phyloP scores from a whole-genome alignment of 2,329 filamentous ascomycete genomes.

The Cordyceps cicadae region DNA sequence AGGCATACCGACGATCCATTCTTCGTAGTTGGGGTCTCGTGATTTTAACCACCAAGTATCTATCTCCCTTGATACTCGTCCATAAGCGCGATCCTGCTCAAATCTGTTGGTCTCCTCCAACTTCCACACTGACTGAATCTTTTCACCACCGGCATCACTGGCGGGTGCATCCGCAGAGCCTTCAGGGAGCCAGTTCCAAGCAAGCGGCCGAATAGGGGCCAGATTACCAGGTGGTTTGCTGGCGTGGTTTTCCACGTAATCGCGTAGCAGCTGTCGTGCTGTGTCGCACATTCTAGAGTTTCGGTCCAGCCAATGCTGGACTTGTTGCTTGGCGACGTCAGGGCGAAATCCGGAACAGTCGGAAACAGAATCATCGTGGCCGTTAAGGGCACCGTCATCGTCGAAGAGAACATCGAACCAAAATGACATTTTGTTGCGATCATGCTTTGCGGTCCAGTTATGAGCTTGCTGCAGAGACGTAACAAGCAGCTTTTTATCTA shows the following conservation, averaged over 20 bases:
- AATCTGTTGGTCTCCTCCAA: slow-evolving; percentile 47
- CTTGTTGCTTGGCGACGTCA: slow-evolving; percentile 50
- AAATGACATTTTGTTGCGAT: slow-evolving; percentile 62
- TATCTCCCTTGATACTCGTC: slow-evolving; percentile 55
- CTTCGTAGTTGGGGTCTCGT: slow-evolving; percentile 51
- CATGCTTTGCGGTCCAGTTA: slow-evolving; percentile 62
- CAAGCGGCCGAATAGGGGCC: slow-evolving; percentile 41
- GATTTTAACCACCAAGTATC: slow-evolving; percentile 58
- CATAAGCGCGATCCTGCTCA: slow-evolving; percentile 50
- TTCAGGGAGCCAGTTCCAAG: slow-evolving; percentile 48
- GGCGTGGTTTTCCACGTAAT: slow-evolving; percentile 44
- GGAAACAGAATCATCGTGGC: slow-evolving; percentile 43
- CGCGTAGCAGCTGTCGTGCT: slow-evolving; percentile 44
- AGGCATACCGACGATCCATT: slow-evolving; percentile 51
- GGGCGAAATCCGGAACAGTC: slow-evolving; percentile 47
- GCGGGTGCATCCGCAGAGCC: slow-evolving; percentile 22
- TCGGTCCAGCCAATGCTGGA: slow-evolving; percentile 54
- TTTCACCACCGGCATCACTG: slow-evolving; percentile 31
- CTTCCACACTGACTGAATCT: slow-evolving; percentile 41
- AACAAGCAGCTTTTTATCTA: slow-evolving; percentile 59
- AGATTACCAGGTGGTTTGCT: slow-evolving; percentile 42
- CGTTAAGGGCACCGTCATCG: slow-evolving; percentile 39
- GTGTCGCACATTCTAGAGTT: slow-evolving; percentile 52
- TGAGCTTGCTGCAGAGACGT: slow-evolving; percentile 59
- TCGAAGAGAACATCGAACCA: slow-evolving; percentile 61